phyloP scores from a whole-genome alignment of 2,329 filamentous ascomycete species.

The Lasiodiplodia sp. region DNA sequence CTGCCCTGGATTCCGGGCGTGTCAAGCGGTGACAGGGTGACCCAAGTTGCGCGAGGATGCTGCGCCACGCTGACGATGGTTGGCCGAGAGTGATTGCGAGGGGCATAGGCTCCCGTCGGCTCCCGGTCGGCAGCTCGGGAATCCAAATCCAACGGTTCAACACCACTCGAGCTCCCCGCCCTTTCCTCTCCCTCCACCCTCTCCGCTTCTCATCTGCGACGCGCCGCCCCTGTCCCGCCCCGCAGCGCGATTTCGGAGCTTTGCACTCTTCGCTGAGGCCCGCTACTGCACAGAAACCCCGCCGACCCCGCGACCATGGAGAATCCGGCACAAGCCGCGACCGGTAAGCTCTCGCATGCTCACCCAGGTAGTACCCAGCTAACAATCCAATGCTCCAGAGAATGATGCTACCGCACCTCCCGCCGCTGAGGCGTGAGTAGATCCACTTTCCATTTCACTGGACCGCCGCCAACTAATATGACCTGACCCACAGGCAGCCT shows the following conservation, averaged over 20 bases:
- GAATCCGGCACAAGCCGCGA: slow-evolving; percentile 17
- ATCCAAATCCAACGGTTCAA: background rate
- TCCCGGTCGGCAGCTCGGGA: slow-evolving; percentile 3
- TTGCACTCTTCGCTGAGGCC: background rate
- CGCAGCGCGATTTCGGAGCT: background rate
- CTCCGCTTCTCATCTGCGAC: background rate
- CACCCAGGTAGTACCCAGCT: background rate
- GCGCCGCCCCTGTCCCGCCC: background rate
- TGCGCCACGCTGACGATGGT: background rate
- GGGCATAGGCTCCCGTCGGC: background rate
- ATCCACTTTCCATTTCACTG: background rate
- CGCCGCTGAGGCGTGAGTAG: slow-evolving; percentile 53
- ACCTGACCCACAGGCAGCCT: slow-evolving; percentile 53
- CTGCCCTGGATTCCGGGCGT: background rate
- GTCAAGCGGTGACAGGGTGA: slow-evolving; percentile 10
- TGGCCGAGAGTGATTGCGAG: slow-evolving; percentile 1
- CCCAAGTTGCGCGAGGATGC: background rate
- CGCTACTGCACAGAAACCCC: background rate
- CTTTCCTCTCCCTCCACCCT: background rate
- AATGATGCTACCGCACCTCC: slow-evolving; percentile 61
- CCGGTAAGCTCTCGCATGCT: slow-evolving; percentile 26
- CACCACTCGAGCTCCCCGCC: slow-evolving; percentile 9
- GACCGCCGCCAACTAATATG: background rate
- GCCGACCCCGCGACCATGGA: slow-evolving; percentile 12
- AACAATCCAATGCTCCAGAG: slow-evolving; percentile 21